Base-by-base conservation (phyloP, 2,329 filamentous ascomycete species). In the Thyridium curvatum region DNA sequence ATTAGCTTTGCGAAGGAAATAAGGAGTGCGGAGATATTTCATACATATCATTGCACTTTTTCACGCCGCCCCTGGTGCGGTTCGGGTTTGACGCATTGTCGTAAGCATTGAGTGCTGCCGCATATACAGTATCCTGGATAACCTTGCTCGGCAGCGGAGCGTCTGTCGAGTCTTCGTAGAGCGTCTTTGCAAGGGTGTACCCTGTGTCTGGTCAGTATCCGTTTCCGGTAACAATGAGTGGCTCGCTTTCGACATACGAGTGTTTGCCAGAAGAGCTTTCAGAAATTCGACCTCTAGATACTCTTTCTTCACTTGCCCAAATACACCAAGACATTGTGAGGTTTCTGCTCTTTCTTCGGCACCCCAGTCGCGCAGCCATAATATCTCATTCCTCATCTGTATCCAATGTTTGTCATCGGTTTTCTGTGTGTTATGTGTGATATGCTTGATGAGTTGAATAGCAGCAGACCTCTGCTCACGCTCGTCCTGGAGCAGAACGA, bases 71-170 rank as follows among this genome's bases (percentile, higher is more conserved):
- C 47, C 86, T 72, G 2, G 76, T 85, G 40, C 78, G 77, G 50
- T 91, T 89, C 1, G 84, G 84, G 51, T 93, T 93, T 16, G 83
- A 86, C 3, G 86, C 86, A 53, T 86, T 86, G 52, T 93, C 86
- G 53, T 89, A 93, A 4, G 82, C 75, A 39, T 75, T 70, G 64
- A 89, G 73, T 2, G 82, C 82, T 34, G 79, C 70, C 2, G 68
- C 68, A 32, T 85, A 64, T 8, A 88, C 66, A 2, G 78, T 76
- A 4, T 77, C 70, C 51, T 79, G 74, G 2, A 87, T 60, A 7
- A 69, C 56, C 3, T 70, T 58, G 3, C 55, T 51, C 3, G 70
- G 52, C 3, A 86, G 63, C 4, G 73, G 71, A 4, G 56, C 59
- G 14, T 75, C 64, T 2, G 62, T 53, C 0, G 67, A 62, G 18